phyloP scores from a whole-genome alignment of 2,329 filamentous ascomycete species.

The Venturia aucupariae region DNA sequence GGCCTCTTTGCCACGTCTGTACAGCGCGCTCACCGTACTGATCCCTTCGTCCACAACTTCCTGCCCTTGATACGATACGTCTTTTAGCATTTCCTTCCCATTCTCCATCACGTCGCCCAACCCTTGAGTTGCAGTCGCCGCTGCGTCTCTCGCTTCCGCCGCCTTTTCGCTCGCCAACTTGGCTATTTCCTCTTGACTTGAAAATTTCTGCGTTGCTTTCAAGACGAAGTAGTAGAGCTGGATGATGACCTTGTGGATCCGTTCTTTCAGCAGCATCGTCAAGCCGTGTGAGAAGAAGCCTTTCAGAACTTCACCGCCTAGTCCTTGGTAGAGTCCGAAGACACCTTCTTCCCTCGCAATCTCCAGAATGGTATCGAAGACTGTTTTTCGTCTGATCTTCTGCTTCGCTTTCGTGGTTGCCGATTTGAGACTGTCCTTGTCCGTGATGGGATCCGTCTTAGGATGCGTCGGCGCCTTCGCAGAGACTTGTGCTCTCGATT shows the following conservation, averaged over 20 bases:
- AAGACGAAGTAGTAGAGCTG: constrained; percentile 60
- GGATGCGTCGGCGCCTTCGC: constrained; percentile 22
- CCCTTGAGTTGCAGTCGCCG: constrained; percentile 3
- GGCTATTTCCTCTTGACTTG: constrained; percentile 31
- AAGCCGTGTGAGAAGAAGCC: constrained; percentile 79
- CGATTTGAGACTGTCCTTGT: constrained; percentile 7
- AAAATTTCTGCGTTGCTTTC: constrained; percentile 33
- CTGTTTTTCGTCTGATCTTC: constrained; percentile 35
- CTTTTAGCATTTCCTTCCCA: constrained; percentile 6
- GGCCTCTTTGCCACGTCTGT: constrained; percentile 11
- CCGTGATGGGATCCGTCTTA: constrained; percentile 17
- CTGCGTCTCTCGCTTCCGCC: constrained; percentile 14
- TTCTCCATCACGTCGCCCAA: constrained; percentile 9
- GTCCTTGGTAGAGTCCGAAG: constrained; percentile 62
- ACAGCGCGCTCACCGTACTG: background rate
- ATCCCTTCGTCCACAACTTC: constrained; percentile 10
- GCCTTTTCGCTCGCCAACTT: constrained; percentile 20
- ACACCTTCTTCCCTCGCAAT: constrained; percentile 56
- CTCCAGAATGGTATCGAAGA: constrained; percentile 54
- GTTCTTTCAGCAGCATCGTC: constrained; percentile 79
- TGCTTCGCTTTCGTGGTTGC: constrained; percentile 18
- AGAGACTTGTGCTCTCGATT: constrained; percentile 63
- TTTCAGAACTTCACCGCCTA: constrained; percentile 68
- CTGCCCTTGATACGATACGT: constrained; percentile 8
- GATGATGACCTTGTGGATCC: constrained; percentile 63